A percentile compares a stretch with the other conserved stretches of the same genome.
Conservation (phyloP, 805 yeast genomes). For the Suhomyces pyralidae region DNA sequence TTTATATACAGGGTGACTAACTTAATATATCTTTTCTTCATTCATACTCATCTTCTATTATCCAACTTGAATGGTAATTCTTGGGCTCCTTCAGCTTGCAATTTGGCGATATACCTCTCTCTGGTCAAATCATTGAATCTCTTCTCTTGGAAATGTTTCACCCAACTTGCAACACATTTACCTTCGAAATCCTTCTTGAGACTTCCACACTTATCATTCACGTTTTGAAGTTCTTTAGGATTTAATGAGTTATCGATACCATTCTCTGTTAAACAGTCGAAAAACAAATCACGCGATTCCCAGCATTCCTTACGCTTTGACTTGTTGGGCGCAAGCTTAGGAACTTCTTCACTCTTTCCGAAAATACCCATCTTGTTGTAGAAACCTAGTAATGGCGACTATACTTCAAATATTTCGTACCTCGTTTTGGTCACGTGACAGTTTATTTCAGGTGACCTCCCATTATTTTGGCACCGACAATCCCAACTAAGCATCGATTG, state of each 20-base stretch:
- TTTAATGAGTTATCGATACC: constrained; percentile 69
- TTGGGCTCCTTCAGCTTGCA: constrained; percentile 64
- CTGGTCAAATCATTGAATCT: constrained; percentile 73
- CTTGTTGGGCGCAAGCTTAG: constrained; percentile 53
- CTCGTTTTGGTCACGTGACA: not conserved
- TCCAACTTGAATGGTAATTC: constrained; percentile 28
- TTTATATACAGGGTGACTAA: constrained; percentile 1
- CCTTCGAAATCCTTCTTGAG: constrained; percentile 59
- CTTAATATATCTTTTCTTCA: not conserved
- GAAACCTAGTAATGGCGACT: not conserved
- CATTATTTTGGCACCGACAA: not conserved
- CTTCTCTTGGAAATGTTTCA: constrained; percentile 83
- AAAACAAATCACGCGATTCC: constrained; percentile 81
- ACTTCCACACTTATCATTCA: constrained; percentile 54
- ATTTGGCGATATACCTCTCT: constrained; percentile 62
- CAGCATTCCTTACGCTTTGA: constrained; percentile 76
- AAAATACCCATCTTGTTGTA: constrained; percentile 51
- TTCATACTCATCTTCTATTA: constrained; percentile 14
- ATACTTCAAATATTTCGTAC: not conserved
- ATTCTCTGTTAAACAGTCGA: constrained; percentile 68
- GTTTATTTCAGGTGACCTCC: not conserved
- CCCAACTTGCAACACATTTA: constrained; percentile 89
- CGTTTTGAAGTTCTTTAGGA: constrained; percentile 42
- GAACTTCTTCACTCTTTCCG: constrained; percentile 29
- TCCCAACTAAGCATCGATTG: not conserved